These are phyloP conservation scores for Myochromella boudieri DNA, from an alignment of 768 basidiomycete species.

Conservation along the genomic window DNA sequence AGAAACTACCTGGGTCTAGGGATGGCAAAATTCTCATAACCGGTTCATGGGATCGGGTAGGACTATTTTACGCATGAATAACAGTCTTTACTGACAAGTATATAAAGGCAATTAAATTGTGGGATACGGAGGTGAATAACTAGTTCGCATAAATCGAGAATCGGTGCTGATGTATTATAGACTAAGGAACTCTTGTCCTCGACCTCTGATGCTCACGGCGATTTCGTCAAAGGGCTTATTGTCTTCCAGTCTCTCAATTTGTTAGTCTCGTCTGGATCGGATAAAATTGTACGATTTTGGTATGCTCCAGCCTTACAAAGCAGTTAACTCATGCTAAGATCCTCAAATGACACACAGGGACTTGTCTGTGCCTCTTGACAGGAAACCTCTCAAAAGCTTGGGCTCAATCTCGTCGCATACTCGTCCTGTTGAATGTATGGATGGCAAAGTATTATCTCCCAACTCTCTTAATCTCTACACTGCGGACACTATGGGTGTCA, in stretches of 20 bases:
- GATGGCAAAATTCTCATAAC: constrained; percentile 67
- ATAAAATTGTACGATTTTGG: constrained; percentile 89
- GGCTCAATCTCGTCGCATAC: constrained; percentile 83
- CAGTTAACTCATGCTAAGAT: constrained; percentile 2
- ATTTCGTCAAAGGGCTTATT: constrained; percentile 87
- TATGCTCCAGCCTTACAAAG: constrained; percentile 33
- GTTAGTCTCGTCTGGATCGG: constrained; percentile 85
- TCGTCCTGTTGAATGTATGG: constrained; percentile 82
- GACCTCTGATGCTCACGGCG: constrained; percentile 69
- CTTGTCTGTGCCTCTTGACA: constrained; percentile 44
- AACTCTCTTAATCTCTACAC: constrained; percentile 63
- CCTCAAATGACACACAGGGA: constrained; percentile 48
- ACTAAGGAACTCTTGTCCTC: constrained; percentile 69
- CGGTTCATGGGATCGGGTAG: constrained; percentile 95
- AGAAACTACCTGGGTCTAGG: constrained; percentile 36
- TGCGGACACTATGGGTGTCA: constrained; percentile 89
- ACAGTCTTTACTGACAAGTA: constrained; percentile 9
- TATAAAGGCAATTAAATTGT: constrained; percentile 80
- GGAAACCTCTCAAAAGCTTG: constrained; percentile 45
- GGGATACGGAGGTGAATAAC: constrained; percentile 70
- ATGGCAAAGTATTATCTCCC: constrained; percentile 50
- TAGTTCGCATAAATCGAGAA: constrained; percentile 5
- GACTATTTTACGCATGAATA: not conserved
- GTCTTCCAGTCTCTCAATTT: constrained; percentile 66
- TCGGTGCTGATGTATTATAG: constrained; percentile 37